Percentiles rank a stretch among this genome's conserved stretches.
phyloP scores from a whole-genome alignment of 1,284 basidiomycete genomes.

The Gymnopus androsaceus region DNA sequence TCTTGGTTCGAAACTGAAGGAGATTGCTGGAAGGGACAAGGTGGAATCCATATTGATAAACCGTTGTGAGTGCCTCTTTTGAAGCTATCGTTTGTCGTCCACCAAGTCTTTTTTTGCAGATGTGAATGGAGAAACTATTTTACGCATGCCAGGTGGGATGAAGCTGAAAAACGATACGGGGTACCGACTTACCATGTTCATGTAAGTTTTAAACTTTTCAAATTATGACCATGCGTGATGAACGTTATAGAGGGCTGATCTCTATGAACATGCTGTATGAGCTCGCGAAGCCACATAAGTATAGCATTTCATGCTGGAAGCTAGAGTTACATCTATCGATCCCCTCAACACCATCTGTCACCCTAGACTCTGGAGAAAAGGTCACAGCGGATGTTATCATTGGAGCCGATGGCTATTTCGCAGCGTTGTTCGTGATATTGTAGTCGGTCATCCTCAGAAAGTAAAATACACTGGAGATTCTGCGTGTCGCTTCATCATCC shows the following conservation, averaged over 20 bases:
- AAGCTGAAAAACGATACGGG: slow-evolving; percentile 4
- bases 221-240: not conserved
- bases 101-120: slow-evolving; percentile 37
- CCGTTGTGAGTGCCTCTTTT: slow-evolving; percentile 39
- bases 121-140: not conserved
- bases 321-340: slow-evolving; percentile 42
- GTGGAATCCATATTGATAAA: slow-evolving; percentile 45
- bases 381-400: slow-evolving; percentile 49
- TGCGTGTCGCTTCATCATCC: slow-evolving; percentile 55
- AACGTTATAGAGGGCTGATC: slow-evolving; percentile 46
- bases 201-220: not conserved
- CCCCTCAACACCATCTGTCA: slow-evolving; percentile 37
- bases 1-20: slow-evolving; percentile 42
- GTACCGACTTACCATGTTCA: not conserved
- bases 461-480: slow-evolving; percentile 56
- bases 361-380: slow-evolving; percentile 42
- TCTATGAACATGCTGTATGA: slow-evolving; percentile 47
- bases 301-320: slow-evolving; percentile 40
- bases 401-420: slow-evolving; percentile 58
- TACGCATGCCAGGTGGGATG: not conserved
- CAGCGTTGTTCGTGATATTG: slow-evolving; percentile 43
- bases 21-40: slow-evolving; percentile 36
- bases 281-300: slow-evolving; percentile 39
- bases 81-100: not conserved
- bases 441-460: slow-evolving; percentile 35